Percentiles rank a stretch among this genome's conserved stretches.
Evolutionary conservation across 1,284 basidiomycete species (phyloP).

Genomic region (Taiwanofungus camphoratus): DNA sequence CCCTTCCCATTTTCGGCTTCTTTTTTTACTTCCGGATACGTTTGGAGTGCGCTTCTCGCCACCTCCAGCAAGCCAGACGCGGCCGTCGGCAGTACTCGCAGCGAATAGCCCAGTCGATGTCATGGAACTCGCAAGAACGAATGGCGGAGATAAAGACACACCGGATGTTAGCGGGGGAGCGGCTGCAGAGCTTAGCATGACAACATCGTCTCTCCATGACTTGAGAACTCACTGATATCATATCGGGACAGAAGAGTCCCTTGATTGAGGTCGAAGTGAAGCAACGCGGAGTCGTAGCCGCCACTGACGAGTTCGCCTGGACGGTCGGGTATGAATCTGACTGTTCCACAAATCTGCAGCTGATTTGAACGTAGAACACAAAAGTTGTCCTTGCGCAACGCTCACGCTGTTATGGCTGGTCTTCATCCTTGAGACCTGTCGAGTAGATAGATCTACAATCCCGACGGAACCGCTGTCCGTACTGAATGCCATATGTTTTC

Average conservation of each 20-base stretch:
- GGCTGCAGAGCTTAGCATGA: slow-evolving; percentile 26
- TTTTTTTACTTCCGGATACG: slow-evolving; percentile 40
- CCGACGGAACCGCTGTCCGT: slow-evolving; percentile 66
- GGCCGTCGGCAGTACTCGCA: slow-evolving; percentile 71
- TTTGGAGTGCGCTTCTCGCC: slow-evolving; percentile 46
- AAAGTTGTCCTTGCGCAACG: too few relatives aligned
- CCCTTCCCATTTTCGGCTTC: slow-evolving; percentile 67
- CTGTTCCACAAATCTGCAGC: slow-evolving; percentile 58
- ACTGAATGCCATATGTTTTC: slow-evolving; percentile 58
- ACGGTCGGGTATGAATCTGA: slow-evolving; percentile 64
- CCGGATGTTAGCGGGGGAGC: slow-evolving; percentile 36
- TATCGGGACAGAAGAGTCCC: slow-evolving; percentile 52
- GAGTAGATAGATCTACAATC: slow-evolving; percentile 49
- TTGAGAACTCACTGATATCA: slow-evolving; percentile 45
- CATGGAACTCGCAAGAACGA: slow-evolving; percentile 56
- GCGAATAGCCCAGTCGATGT: slow-evolving; percentile 54
- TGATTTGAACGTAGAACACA: neutral
- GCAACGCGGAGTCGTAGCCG: slow-evolving; percentile 64
- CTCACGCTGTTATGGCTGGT: slow-evolving; percentile 57
- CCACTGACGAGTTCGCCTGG: slow-evolving; percentile 68
- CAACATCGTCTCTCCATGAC: neutral
- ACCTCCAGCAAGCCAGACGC: slow-evolving; percentile 60
- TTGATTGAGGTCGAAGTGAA: slow-evolving; percentile 62
- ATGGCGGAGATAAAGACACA: slow-evolving; percentile 64
- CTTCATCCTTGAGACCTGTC: slow-evolving; percentile 48